Evolutionary conservation across 495 filamentous ascomycete genomes (phyloP), one percentile per base, ranked within the genome.

Genomic region (Paragyromitra xinjiangensis): DNA sequence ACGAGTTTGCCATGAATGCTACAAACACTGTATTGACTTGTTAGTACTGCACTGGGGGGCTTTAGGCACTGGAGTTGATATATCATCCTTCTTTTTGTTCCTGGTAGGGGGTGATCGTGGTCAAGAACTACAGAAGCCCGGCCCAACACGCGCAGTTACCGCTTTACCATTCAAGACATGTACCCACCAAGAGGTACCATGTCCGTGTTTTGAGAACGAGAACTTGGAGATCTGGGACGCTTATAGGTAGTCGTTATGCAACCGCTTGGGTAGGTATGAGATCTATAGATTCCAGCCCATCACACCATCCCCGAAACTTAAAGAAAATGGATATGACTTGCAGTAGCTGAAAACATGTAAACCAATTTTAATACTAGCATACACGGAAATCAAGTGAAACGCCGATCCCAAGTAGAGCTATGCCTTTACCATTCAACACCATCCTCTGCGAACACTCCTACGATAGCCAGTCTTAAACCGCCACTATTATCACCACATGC

Each of bases 331-430:
- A 37, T 14, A 40, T 53, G 16, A 37, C 55, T 56, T 34, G 44
- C 64, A 45, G 22, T 39, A n/a, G 14, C 8, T 34, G 40, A 26
- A 66, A 26, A 34, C 24, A 66, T 66, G 48, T 16, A 58, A 69
- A 73, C 12, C 6, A 56, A 44, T 66, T 50, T 73, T 59, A 73
- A 73, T 40, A 14, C 48, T 55, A 55, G 58, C 42, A 51, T 71
- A 72, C 50, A 72, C 58, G 26, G 3, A 73, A 73, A 66, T 45
- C 2, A 72, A 66, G 39, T 56, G 26, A 71, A 64, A 12, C 11
- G 37, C 22, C 19, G 8, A n/a, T 11, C 24, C 24, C 19, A 45
- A 59, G 55, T 40, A 58, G 39, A 7, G 24, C 40, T 22, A 12
- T 61, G 14, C 39, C 22, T 51, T 50, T 42, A 19, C 51, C 11